These are phyloP conservation scores for Alternaria consortialis DNA, from an alignment of 2,329 filamentous ascomycete genomes.

Conservation along the genomic window DNA sequence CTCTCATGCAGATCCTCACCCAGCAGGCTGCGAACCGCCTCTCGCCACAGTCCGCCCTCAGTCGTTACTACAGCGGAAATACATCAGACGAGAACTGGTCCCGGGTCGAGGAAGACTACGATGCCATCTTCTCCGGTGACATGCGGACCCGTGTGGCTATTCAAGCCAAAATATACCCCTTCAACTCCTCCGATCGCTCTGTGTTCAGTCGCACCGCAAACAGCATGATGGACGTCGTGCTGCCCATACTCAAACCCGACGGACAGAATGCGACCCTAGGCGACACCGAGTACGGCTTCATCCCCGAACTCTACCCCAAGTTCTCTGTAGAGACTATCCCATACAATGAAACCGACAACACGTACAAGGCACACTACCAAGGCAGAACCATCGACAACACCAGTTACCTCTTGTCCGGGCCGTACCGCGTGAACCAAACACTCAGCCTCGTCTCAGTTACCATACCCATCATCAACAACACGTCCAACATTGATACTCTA, in stretches of 20 bases:
- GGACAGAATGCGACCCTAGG: constrained; percentile 69
- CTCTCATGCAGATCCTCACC: constrained; percentile 79
- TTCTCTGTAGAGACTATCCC: constrained; percentile 67
- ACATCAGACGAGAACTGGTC: constrained; percentile 66
- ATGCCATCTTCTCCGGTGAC: constrained; percentile 72
- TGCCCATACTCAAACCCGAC: constrained; percentile 70
- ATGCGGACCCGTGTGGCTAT: constrained; percentile 62
- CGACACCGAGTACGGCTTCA: constrained; percentile 71
- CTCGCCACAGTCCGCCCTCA: constrained; percentile 62
- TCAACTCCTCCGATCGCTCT: constrained; percentile 65
- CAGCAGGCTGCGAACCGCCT: constrained; percentile 73
- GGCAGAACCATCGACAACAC: constrained; percentile 55
- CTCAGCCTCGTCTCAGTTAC: constrained; percentile 84
- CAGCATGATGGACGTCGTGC: constrained; percentile 58
- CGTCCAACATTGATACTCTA: constrained; percentile 68
- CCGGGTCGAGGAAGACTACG: constrained; percentile 69
- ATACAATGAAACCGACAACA: constrained; percentile 44
- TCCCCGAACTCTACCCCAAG: constrained; percentile 78
- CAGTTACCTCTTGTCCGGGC: constrained; percentile 78
- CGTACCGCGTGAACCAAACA: constrained; percentile 74
- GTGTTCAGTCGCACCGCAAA: constrained; percentile 57
- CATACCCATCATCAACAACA: constrained; percentile 76
- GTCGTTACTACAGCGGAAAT: constrained; percentile 66
- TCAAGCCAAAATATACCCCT: constrained; percentile 77
- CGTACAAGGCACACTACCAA: constrained; percentile 54